Base-by-base conservation (phyloP, 2,329 filamentous ascomycete genomes). In the Fusarium acutatum region DNA sequence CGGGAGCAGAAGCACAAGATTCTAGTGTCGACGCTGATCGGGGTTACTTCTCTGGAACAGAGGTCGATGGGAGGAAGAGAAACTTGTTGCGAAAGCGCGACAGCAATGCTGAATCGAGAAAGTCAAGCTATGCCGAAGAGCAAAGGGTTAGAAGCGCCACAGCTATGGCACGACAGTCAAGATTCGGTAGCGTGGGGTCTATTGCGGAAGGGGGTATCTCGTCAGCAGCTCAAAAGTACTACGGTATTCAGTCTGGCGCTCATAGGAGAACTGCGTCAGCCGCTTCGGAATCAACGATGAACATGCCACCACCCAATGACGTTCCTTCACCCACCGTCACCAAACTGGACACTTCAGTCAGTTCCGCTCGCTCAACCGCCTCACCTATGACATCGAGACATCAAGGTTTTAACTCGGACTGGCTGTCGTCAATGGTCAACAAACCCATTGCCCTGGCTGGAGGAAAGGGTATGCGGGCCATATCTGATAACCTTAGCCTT, bases 41-140 rank as follows among this genome's bases (percentile, higher is more conserved):
- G 40, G 96, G 95, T 30, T 98, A 98, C 81, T 97, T 98, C 79
- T 98, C 96, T 13, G 94, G 95, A 7, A 93, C 93, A 22, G 96
- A 98, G 78, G 86, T 91, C 17, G 95, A 98, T 72, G 89, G 89
- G 47, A 90, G 92, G 65, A 91, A 89, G 76, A 89, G 93, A 50
- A 97, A 94, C 79, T 86, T 96, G 52, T 85, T 98, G 73, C 94
- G 94, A 81, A 97, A 96, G 83, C 91, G 93, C 64, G 89, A 91
- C 67, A 91, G 89, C 70, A 82, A 65, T 53, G 84, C 83, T 34
- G 90, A 94, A 81, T 91, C 92, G 41, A 88, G 91, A 52, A 92
- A 93, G 75, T 90, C 92, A 18, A 97, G 94, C 82, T 93, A 94
- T 79, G 87, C 91, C 10, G 93, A 95, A 60, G 93, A 95, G 79